A percentile compares a stretch with the other conserved stretches of the same genome.
phyloP scores from a whole-genome alignment of 768 basidiomycete genomes.

The Hypsizygus marmoreus region DNA sequence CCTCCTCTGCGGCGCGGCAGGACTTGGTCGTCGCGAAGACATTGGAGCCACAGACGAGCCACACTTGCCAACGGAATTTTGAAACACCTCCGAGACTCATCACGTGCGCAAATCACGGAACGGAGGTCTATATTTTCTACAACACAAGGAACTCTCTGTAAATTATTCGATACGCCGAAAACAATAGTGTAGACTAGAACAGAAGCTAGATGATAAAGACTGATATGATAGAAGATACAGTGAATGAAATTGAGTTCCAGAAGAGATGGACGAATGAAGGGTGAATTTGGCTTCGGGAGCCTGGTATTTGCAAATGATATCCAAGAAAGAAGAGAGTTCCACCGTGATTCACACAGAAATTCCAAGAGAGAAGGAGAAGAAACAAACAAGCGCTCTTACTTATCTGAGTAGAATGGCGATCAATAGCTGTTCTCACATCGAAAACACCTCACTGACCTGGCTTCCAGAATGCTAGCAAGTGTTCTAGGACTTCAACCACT shows the following conservation, averaged over 20 bases:
- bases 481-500: constrained; percentile 83
- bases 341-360: no score
- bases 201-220: constrained; percentile 12
- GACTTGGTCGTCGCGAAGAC: constrained; percentile 43
- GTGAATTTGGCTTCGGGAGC: constrained; percentile 10
- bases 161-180: constrained; percentile 12
- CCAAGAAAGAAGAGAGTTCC: constrained; percentile 5
- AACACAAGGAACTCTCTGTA: constrained; percentile 8
- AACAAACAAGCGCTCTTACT: no score
- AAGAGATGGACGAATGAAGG: constrained; percentile 4
- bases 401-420: no score
- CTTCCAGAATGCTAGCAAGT: constrained; percentile 59
- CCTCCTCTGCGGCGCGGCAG: constrained; percentile 36
- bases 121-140: constrained; percentile 1
- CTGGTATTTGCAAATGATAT: constrained; percentile 16
- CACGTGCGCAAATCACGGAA: not conserved
- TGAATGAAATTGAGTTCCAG: constrained; percentile 14
- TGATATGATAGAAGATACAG: constrained; percentile 22
- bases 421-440: constrained; percentile 1
- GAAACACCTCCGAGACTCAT: no score
- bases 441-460: constrained; percentile 20
- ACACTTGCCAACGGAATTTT: not conserved
- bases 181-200: constrained; percentile 19
- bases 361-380: not conserved
- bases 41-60: constrained; percentile 7